Conservation (phyloP, 164 flowering plant species). For the Annona cherimola region DNA sequence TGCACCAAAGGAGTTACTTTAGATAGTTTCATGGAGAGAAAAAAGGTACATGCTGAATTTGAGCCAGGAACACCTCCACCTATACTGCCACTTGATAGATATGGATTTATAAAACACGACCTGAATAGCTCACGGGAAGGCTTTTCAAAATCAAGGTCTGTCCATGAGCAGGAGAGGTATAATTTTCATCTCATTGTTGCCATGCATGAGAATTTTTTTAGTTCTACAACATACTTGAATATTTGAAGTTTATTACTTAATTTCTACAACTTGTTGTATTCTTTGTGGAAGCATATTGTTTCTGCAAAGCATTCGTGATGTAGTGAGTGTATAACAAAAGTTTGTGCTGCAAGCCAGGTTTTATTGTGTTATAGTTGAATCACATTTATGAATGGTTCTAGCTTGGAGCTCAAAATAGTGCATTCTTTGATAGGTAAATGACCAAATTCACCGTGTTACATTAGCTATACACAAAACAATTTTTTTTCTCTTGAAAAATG, state of each 20-base stretch:
- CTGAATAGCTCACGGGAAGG: slow-evolving; percentile 31
- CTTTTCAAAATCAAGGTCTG: slow-evolving; percentile 32
- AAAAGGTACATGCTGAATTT: slow-evolving; percentile 41
- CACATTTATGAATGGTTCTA: too few species aligned
- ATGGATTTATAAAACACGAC: slow-evolving; percentile 72
- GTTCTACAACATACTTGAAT: not conserved
- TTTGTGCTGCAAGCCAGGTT: not conserved
- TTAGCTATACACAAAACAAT: too few species aligned
- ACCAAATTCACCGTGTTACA: too few species aligned
- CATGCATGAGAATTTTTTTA: too few species aligned
- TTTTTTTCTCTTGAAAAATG: too few species aligned
- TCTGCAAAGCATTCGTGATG: too few species aligned
- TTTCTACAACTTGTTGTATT: not conserved
- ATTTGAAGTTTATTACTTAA: not conserved
- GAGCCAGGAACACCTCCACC: slow-evolving; percentile 52
- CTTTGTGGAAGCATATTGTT: not conserved
- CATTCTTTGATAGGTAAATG: too few species aligned
- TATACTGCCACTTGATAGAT: slow-evolving; percentile 52
- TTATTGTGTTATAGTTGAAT: not conserved
- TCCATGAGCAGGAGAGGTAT: slow-evolving; percentile 55
- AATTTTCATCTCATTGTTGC: not conserved
- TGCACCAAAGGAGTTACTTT: slow-evolving; percentile 13
- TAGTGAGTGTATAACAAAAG: too few species aligned
- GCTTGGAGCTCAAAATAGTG: too few species aligned
- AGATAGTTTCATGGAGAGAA: slow-evolving; percentile 55